Conservation (phyloP, 2,329 filamentous ascomycete genomes). For the Neocucurbitaria cava region DNA sequence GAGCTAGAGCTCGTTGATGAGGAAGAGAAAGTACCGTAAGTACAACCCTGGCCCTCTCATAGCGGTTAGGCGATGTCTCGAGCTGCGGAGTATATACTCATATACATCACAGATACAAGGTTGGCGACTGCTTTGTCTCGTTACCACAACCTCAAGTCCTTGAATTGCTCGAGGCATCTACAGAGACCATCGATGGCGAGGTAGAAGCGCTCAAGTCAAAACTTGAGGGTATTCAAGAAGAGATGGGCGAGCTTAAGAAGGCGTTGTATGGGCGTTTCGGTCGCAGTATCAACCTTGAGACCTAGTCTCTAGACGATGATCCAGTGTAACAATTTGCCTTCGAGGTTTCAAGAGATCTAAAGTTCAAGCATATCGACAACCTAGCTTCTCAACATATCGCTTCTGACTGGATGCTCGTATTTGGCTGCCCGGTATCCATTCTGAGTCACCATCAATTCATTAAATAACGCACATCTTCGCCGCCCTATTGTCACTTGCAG, state of each 20-base stretch:
- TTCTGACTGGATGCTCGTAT: not conserved
- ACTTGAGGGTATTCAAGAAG: slow-evolving; percentile 75
- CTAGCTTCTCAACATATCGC: not conserved
- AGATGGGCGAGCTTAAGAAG: slow-evolving; percentile 90
- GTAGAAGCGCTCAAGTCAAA: slow-evolving; percentile 79
- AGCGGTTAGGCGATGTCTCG: not conserved
- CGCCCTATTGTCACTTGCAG: not conserved
- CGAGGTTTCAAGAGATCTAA: not conserved
- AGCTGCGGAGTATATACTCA: not conserved
- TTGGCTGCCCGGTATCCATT: not conserved
- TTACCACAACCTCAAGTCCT: slow-evolving; percentile 85
- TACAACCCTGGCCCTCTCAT: slow-evolving; percentile 14
- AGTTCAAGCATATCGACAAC: not conserved
- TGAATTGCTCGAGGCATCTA: slow-evolving; percentile 77
- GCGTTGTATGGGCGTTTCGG: slow-evolving; percentile 94
- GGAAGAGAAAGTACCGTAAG: slow-evolving; percentile 89
- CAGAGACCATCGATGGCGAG: slow-evolving; percentile 76
- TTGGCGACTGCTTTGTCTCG: slow-evolving; percentile 94
- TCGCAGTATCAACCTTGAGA: slow-evolving; percentile 95
- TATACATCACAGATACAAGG: slow-evolving; percentile 75
- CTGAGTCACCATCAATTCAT: not conserved
- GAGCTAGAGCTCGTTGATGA: slow-evolving; percentile 96
- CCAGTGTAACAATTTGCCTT: not conserved
- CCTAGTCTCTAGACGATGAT: slow-evolving; percentile 51
- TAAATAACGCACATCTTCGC: not conserved